Base-by-base conservation (phyloP, 192 early-diverging fungal genomes). In the Thamnidium elegans region DNA sequence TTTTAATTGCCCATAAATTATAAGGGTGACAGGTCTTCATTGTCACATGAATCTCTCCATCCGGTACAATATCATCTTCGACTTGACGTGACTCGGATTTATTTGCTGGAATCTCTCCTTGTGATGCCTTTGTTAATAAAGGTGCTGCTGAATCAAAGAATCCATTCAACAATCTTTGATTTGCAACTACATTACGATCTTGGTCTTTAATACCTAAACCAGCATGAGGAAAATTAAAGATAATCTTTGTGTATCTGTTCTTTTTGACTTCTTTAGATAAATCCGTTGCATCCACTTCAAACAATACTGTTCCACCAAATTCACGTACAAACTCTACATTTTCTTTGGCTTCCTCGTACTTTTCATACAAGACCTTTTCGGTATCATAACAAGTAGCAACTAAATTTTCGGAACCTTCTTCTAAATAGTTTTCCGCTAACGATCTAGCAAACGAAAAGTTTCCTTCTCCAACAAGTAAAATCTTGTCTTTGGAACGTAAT, bases 201-300 rank as follows among this genome's bases (percentile, higher is more conserved):
- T 94, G 86, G 72, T 99, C 94, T 74, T 97, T 99, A 65, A 96
- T 93, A 10, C 96, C 95, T 17, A 83, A 66, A 11, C 88, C 94
- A 7, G 87, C 87, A 69, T 99, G 96, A 36, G 96, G 96, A 72
- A 99, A 99, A 72, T 96, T 96, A 72, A 99, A 98, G 13, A 96
- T 85, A 39, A 98, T 92, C 63, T 89, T 90, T 45, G 84, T 78
- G 67, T 94, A 98, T 39, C 66, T 46, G 54, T 78, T 75, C 19
- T 68, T 69, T 26, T 73, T 80, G n/a, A 96, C 74, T 36, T 67
- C 71, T 64, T 84, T 81, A 63, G 66, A 72, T 48, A 98, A 55
- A 21, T 81, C 68, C 0, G 92, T 94, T 1, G 81, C 92, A 69
- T 98, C 93, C 0, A 96, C 82, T 7, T 81, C 81, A 77, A 82